phyloP scores from a whole-genome alignment of 805 yeast species.

The Cyberlindnera xylosilytica region DNA sequence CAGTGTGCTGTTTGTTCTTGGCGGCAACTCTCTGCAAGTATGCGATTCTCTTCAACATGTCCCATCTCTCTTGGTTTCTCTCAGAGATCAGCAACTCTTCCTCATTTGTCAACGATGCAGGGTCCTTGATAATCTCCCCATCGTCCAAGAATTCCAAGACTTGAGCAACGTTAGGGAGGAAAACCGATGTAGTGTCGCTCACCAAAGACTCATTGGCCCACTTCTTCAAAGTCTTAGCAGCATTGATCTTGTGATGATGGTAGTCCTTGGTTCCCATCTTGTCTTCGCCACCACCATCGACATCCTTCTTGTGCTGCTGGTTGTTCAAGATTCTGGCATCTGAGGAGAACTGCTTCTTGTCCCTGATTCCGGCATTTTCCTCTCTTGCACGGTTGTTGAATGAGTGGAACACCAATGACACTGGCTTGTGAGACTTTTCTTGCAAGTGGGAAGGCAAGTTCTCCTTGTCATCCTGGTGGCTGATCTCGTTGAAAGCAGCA shows the following conservation, averaged over 20 bases:
- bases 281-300: conserved; percentile 74
- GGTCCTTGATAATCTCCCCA: conserved; percentile 34
- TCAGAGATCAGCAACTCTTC: conserved; percentile 37
- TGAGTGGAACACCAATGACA: conserved; percentile 39
- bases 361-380: conserved; percentile 82
- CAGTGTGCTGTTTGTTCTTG: conserved; percentile 39
- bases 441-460: conserved; percentile 23
- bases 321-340: conserved; percentile 78
- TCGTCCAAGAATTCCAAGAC: conserved; percentile 53
- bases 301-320: conserved; percentile 64
- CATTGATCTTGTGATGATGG: conserved; percentile 47
- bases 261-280: conserved; percentile 46
- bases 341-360: conserved; percentile 72
- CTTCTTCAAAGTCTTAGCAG: conserved; percentile 51
- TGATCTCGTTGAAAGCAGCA: conserved; percentile 23
- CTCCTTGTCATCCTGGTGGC: conserved; percentile 23
- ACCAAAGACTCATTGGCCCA: conserved; percentile 48
- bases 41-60: conserved; percentile 63
- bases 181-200: conserved; percentile 34
- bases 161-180: conserved; percentile 56
- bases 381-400: conserved; percentile 89
- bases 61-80: conserved; percentile 61
- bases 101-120: conserved; percentile 31
- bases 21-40: conserved; percentile 67
- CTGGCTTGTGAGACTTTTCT: conserved; percentile 19